phyloP scores from a whole-genome alignment of 331 rosid genomes.

The Spiraea crenata region DNA sequence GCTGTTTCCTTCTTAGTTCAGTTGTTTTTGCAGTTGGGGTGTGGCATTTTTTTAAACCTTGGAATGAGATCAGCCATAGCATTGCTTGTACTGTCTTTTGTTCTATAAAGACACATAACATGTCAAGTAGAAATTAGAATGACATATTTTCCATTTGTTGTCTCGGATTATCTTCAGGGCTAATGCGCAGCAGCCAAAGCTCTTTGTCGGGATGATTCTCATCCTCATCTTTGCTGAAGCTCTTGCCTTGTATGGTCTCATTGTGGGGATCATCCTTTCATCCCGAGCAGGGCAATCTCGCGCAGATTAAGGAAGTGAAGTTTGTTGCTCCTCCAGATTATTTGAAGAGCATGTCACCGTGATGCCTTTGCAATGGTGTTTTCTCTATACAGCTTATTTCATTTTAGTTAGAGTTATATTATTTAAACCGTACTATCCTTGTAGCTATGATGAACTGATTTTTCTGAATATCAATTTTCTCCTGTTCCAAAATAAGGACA shows the following conservation, averaged over 20 bases:
- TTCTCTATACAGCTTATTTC: not conserved
- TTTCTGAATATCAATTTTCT: constrained; percentile 6
- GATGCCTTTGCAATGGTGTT: constrained; percentile 9
- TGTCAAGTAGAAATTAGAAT: not conserved
- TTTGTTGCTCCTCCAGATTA: not conserved
- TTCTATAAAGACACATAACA: not conserved
- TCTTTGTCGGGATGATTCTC: constrained; percentile 80
- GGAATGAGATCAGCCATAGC: not conserved
- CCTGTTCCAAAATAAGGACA: constrained; percentile 1
- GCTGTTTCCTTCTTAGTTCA: not conserved
- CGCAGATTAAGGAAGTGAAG: constrained; percentile 41
- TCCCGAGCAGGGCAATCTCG: constrained; percentile 80
- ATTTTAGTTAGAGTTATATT: constrained; percentile 6
- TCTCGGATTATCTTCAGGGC: constrained; percentile 46
- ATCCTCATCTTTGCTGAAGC: constrained; percentile 75
- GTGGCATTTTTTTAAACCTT: not conserved
- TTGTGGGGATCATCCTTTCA: constrained; percentile 80
- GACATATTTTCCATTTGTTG: not conserved
- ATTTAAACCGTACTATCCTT: not conserved
- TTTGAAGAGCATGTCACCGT: not conserved
- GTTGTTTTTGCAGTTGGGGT: not conserved
- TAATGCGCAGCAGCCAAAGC: constrained; percentile 86
- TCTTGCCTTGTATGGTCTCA: constrained; percentile 80
- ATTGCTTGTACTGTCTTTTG: not conserved
- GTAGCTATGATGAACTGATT: constrained; percentile 13